Percentiles rank a stretch among this genome's conserved stretches.
These are phyloP conservation scores for Septoria petroselini DNA, from an alignment of 2,329 filamentous ascomycete genomes.

Conservation along the genomic window DNA sequence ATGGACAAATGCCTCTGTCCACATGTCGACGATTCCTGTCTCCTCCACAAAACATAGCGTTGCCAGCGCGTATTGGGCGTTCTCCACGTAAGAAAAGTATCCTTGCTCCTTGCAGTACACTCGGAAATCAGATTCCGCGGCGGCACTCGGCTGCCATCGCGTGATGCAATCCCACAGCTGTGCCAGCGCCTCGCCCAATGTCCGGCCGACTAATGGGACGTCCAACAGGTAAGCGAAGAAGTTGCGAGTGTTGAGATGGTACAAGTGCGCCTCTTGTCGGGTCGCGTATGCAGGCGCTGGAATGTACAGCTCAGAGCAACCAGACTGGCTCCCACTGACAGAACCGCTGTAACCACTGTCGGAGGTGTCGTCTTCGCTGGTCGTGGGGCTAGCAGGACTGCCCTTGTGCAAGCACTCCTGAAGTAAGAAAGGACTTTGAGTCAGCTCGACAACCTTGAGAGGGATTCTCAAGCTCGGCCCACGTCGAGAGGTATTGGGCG, in stretches of 20 bases:
- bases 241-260: slow-evolving; percentile 69
- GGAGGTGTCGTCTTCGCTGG: slow-evolving; percentile 29
- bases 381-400: slow-evolving; percentile 12
- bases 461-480: slow-evolving; percentile 67
- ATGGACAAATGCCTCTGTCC: slow-evolving; percentile 71
- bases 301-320: slow-evolving; percentile 61
- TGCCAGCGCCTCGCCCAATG: slow-evolving; percentile 54
- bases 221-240: slow-evolving; percentile 69
- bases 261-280: slow-evolving; percentile 56
- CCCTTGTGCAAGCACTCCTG: slow-evolving; percentile 41
- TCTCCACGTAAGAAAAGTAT: slow-evolving; percentile 64
- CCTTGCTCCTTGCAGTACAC: slow-evolving; percentile 66
- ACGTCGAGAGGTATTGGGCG: slow-evolving; percentile 60
- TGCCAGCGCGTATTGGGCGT: slow-evolving; percentile 66
- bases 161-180: slow-evolving; percentile 64
- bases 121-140: slow-evolving; percentile 45
- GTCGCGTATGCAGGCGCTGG: slow-evolving; percentile 57
- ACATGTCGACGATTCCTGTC: slow-evolving; percentile 62
- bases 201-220: slow-evolving; percentile 61
- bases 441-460: slow-evolving; percentile 55
- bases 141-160: slow-evolving; percentile 39
- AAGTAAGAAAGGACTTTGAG: slow-evolving; percentile 60
- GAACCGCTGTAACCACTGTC: slow-evolving; percentile 32
- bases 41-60: slow-evolving; percentile 66
- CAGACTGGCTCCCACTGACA: slow-evolving; percentile 11